phyloP scores from a whole-genome alignment of 2,329 filamentous ascomycete species.

The Tolypocladium tropicale region DNA sequence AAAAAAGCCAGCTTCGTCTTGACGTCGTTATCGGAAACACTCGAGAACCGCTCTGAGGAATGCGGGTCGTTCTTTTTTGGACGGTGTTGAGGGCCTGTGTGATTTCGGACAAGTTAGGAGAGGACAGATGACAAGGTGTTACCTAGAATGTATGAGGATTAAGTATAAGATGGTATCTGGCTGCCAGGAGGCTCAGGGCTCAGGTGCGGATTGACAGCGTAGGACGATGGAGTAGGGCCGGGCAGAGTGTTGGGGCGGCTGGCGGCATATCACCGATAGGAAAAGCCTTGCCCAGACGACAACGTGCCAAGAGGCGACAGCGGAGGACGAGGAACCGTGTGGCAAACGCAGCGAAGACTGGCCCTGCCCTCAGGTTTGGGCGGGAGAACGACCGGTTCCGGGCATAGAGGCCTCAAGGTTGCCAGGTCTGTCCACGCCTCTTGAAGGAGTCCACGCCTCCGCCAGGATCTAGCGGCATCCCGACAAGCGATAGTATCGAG shows the following conservation, averaged over 20 bases:
- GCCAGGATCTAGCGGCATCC: too few relatives aligned
- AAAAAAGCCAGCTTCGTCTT: neutral
- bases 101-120: conserved; percentile 2
- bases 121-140: conserved; percentile 3
- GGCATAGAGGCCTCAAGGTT: neutral
- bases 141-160: conserved; percentile 7
- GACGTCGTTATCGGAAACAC: neutral
- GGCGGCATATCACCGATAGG: neutral
- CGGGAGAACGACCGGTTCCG: neutral
- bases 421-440: neutral
- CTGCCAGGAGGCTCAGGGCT: conserved; percentile 4
- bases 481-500: neutral
- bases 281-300: conserved; percentile 22
- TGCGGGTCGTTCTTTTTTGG: neutral
- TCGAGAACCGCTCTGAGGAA: neutral
- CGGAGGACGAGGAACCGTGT: neutral
- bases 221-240: conserved; percentile 3
- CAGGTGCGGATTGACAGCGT: conserved; percentile 4
- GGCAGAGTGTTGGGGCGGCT: conserved; percentile 1
- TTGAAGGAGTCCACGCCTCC: too few relatives aligned
- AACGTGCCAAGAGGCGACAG: neutral
- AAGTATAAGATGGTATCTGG: conserved; percentile 5
- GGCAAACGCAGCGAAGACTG: neutral
- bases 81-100: neutral
- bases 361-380: neutral